Evolutionary conservation across 108 stramenopile genomes (phyloP).

Genomic region (Cyclotella atomus): DNA sequence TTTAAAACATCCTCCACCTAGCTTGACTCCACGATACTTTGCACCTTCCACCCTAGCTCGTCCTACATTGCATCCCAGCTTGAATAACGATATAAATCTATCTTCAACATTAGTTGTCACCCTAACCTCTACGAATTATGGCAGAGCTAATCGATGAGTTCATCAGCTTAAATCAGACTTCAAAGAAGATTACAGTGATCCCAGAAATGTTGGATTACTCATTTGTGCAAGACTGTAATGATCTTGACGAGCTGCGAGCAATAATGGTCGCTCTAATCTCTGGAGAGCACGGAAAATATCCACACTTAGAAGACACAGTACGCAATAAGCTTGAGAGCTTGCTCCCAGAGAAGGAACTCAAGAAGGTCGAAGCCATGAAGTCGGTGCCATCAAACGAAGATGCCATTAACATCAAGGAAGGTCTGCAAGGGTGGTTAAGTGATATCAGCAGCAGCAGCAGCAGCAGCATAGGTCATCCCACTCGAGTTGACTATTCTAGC

Average conservation of each 20-base stretch:
- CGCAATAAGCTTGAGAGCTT: slow-evolving; percentile 43
- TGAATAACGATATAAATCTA: too few relatives aligned
- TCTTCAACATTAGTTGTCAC: too few relatives aligned
- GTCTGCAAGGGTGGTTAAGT: slow-evolving; percentile 28
- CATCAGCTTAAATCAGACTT: not conserved
- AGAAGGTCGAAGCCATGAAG: slow-evolving; percentile 24
- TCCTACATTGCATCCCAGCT: too few relatives aligned
- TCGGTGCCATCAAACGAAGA: slow-evolving; percentile 34
- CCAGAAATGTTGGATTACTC: slow-evolving; percentile 77
- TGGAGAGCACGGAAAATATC: slow-evolving; percentile 62
- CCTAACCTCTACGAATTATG: too few relatives aligned
- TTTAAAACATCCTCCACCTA: too few relatives aligned
- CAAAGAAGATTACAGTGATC: slow-evolving; percentile 32
- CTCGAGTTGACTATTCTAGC: not conserved
- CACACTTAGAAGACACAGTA: slow-evolving; percentile 47
- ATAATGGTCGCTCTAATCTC: slow-evolving; percentile 46
- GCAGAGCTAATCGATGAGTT: slow-evolving; percentile 19
- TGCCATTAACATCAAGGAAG: slow-evolving; percentile 12
- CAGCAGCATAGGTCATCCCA: not conserved
- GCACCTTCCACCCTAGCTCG: too few relatives aligned
- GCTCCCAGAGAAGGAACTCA: slow-evolving; percentile 46
- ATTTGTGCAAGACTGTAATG: slow-evolving; percentile 54
- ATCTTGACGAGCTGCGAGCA: slow-evolving; percentile 35
- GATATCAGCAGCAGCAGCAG: not conserved
- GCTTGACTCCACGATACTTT: too few relatives aligned